phyloP scores from a whole-genome alignment of 2,329 filamentous ascomycete species.

The Penicillium sumatraense region DNA sequence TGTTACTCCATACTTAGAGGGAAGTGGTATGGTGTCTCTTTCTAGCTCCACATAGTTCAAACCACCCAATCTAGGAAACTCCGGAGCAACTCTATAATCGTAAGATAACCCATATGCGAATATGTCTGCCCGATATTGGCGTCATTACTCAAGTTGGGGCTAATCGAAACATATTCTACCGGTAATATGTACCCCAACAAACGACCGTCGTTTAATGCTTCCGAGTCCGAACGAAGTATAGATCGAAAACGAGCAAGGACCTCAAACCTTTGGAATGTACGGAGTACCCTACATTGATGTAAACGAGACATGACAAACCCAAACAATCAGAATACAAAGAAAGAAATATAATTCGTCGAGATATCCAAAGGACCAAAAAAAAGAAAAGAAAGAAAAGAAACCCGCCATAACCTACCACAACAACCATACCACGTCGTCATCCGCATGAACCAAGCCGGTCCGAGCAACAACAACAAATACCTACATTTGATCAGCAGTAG shows the following conservation, averaged over 20 bases:
- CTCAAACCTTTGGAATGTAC: not conserved
- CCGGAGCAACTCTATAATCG: conserved; percentile 10
- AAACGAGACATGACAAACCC: not conserved
- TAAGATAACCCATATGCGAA: not conserved
- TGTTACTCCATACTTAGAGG: not conserved
- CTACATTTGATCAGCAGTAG: conserved; percentile 20
- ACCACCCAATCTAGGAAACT: not conserved
- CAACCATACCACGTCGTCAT: conserved; percentile 11
- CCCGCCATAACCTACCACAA: conserved; percentile 4
- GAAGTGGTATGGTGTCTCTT: not conserved
- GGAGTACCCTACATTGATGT: too few species aligned
- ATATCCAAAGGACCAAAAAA: not conserved
- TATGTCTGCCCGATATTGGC: conserved; percentile 8
- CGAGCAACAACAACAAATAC: conserved; percentile 9
- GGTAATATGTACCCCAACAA: not conserved
- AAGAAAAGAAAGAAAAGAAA: not conserved
- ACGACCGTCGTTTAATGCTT: too few species aligned
- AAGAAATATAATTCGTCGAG: not conserved
- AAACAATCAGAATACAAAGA: not conserved
- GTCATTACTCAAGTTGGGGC: not conserved
- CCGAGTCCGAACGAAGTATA: not conserved
- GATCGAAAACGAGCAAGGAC: not conserved
- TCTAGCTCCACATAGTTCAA: conserved; percentile 10
- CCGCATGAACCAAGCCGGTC: conserved; percentile 15
- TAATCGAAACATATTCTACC: not conserved